Conservation (phyloP, 148 eudicot species). For the Diospyros kaki region DNA sequence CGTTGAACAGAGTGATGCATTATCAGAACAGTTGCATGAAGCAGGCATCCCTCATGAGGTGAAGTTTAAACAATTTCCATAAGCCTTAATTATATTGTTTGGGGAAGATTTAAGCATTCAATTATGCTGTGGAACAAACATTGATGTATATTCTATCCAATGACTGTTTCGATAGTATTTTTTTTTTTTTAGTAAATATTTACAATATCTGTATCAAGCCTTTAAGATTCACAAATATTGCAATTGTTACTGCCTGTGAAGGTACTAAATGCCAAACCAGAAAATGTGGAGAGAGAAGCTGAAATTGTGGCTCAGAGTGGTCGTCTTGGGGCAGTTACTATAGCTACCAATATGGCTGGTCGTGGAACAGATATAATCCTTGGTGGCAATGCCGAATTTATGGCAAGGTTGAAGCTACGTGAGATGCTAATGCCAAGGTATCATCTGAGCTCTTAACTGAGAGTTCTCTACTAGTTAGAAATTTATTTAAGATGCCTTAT, state of each 20-base stretch:
- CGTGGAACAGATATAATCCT: constrained; percentile 99
- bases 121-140: background rate
- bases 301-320: constrained; percentile 99
- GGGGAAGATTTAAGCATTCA: background rate
- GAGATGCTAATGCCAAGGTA: constrained; percentile 99
- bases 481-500: too few species aligned
- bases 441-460: background rate
- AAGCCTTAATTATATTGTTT: background rate
- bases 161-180: background rate
- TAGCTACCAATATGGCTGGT: constrained; percentile 99
- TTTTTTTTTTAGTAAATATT: background rate
- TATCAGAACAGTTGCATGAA: constrained; percentile 81
- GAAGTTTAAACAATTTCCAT: constrained; percentile 7
- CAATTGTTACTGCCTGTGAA: constrained; percentile 20
- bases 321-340: constrained; percentile 97
- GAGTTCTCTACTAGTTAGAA: too few species aligned
- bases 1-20: constrained; percentile 91
- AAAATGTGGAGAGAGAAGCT: constrained; percentile 99
- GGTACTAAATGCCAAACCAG: constrained; percentile 99
- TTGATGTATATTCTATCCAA: background rate
- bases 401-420: constrained; percentile 95
- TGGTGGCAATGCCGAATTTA: constrained; percentile 99
- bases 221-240: background rate
- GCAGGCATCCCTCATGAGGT: constrained; percentile 95
- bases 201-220: background rate